These are phyloP conservation scores for Bodo saltans DNA, from an alignment of 78 protist genomes.

Conservation along the genomic window DNA sequence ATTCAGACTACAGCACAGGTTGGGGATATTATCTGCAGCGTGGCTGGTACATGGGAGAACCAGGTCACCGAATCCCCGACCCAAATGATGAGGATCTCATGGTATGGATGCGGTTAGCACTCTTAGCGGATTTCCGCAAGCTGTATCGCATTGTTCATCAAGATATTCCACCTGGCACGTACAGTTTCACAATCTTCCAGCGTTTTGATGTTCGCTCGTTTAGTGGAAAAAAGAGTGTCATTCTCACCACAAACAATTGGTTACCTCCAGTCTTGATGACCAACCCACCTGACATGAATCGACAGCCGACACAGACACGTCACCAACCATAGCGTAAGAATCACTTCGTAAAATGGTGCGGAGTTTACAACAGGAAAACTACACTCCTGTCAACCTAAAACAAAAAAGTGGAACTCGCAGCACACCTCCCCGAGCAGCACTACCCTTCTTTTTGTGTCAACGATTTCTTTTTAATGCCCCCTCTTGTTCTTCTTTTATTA, in stretches of 20 bases:
- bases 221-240: conserved; percentile 75
- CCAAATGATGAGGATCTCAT: conserved; percentile 76
- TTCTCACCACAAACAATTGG: conserved; percentile 85
- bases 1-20: background rate
- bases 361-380: no score
- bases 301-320: no score
- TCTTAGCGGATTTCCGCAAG: conserved; percentile 88
- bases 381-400: no score
- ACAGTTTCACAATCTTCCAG: conserved; percentile 32
- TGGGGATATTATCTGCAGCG: background rate
- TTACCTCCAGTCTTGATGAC: no score
- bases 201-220: conserved; percentile 64
- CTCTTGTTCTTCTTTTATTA: no score
- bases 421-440: no score
- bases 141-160: conserved; percentile 58
- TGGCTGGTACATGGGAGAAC: conserved; percentile 32
- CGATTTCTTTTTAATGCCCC: no score
- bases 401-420: no score
- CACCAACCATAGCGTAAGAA: no score
- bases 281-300: no score
- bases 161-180: conserved; percentile 54
- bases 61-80: conserved; percentile 43
- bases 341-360: no score
- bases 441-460: no score
- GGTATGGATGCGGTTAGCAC: conserved; percentile 95